A percentile compares a stretch with the other conserved stretches of the same genome.
Conservation (phyloP, 106 monocot genomes). For the Cymbidium sinense region DNA sequence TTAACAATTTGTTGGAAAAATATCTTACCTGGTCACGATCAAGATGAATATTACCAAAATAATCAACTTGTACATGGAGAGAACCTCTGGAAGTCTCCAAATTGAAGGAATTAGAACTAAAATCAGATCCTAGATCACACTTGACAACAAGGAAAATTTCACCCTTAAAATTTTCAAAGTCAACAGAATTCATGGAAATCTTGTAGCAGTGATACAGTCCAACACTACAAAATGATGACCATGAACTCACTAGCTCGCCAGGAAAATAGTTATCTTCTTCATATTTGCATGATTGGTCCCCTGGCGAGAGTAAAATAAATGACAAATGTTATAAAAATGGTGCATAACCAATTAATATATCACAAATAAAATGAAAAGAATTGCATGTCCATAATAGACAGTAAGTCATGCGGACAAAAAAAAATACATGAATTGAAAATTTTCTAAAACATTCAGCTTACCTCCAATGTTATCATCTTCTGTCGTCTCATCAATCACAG, state of each 20-base stretch:
- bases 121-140: constrained; percentile 48
- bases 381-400: neutral
- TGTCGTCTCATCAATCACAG: constrained; percentile 17
- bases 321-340: neutral
- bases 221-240: constrained; percentile 36
- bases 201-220: constrained; percentile 51
- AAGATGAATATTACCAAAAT: constrained; percentile 23
- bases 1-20: neutral
- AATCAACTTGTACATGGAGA: constrained; percentile 27
- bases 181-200: constrained; percentile 24
- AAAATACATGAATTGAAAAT: neutral
- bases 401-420: neutral
- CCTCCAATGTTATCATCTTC: constrained; percentile 28
- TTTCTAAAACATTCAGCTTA: constrained; percentile 8
- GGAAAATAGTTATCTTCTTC: constrained; percentile 46
- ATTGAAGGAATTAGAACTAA: constrained; percentile 25
- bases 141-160: constrained; percentile 51
- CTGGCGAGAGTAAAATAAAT: neutral
- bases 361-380: neutral
- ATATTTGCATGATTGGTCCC: constrained; percentile 12
- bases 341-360: neutral
- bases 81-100: constrained; percentile 23
- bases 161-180: constrained; percentile 3
- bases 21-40: constrained; percentile 30
- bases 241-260: constrained; percentile 35